These are phyloP conservation scores for Tolypocladium inflatum DNA, from an alignment of 2,329 filamentous ascomycete species.

Conservation along the genomic window DNA sequence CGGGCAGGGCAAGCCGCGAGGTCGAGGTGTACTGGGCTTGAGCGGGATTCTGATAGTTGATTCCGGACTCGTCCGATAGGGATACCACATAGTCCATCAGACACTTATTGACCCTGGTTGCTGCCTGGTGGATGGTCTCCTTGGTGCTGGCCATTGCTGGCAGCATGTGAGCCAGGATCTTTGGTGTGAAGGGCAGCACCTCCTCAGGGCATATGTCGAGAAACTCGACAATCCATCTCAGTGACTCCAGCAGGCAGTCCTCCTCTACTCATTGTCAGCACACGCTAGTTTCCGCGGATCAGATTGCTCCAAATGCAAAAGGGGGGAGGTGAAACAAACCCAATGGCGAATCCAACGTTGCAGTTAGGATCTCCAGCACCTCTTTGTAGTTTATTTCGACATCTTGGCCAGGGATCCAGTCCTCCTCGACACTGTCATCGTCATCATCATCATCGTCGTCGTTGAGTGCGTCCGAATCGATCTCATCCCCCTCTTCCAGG, in stretches of 20 bases:
- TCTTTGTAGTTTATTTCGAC: slow-evolving; percentile 88
- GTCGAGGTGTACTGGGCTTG: slow-evolving; percentile 18
- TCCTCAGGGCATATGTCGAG: slow-evolving; percentile 97
- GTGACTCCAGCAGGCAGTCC: slow-evolving; percentile 79
- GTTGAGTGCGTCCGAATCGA: slow-evolving; percentile 46
- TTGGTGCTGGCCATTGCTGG: slow-evolving; percentile 90
- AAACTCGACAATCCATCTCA: slow-evolving; percentile 93
- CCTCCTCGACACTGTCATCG: slow-evolving; percentile 60
- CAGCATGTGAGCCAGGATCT: slow-evolving; percentile 81
- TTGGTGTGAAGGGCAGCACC: slow-evolving; percentile 88
- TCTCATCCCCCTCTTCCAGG: slow-evolving; percentile 50
- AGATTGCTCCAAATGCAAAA: neutral
- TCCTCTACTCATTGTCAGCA: slow-evolving; percentile 50
- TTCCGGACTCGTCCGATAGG: slow-evolving; percentile 59
- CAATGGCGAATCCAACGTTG: slow-evolving; percentile 73
- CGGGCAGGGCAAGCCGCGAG: slow-evolving; percentile 32
- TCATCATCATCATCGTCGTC: slow-evolving; percentile 19
- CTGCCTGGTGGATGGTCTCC: slow-evolving; percentile 80
- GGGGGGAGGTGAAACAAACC: slow-evolving; percentile 39
- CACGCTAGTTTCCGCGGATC: neutral
- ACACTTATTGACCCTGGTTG: slow-evolving; percentile 79
- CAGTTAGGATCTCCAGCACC: slow-evolving; percentile 84
- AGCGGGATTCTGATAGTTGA: slow-evolving; percentile 13
- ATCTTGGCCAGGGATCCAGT: slow-evolving; percentile 96
- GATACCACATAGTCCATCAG: slow-evolving; percentile 93